Evolutionary conservation across 148 eudicot genomes (phyloP), one percentile per base, ranked within the genome.

Genomic region (Drosera capensis): DNA sequence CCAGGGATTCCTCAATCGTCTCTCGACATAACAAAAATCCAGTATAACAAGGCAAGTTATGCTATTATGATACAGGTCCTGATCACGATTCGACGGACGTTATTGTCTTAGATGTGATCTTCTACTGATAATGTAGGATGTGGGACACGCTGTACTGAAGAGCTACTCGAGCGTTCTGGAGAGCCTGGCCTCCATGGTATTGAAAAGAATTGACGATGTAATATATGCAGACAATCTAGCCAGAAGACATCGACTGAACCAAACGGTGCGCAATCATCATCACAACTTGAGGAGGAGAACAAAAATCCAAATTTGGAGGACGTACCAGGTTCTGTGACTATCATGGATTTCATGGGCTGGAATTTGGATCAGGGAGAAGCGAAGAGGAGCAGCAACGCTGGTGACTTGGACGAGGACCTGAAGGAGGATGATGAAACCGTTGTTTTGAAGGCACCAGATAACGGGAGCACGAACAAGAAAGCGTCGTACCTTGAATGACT

Each of bases 71-170:
- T n/a, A n/a, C n/a, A n/a, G n/a, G n/a, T n/a, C n/a, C n/a, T n/a
- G n/a, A n/a, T n/a, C n/a, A n/a, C n/a, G n/a, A n/a, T n/a, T n/a
- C n/a, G n/a, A n/a, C n/a, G n/a, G n/a, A n/a, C n/a, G n/a, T n/a
- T n/a, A n/a, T n/a, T n/a, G n/a, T n/a, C n/a, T n/a, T n/a, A n/a
- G n/a, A n/a, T n/a, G n/a, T n/a, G n/a, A n/a, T n/a, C n/a, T n/a
- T n/a, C n/a, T n/a, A n/a, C n/a, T 23, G 3, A 18, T 18, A 1
- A 43, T 36, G 20, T 25, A 78, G 86, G 80, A 78, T 44, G 72
- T 74, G n/a, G 58, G 58, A 16, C 48, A 43, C 31, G 58, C 58
- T 5, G 23, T 54, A 20, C 49, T 54, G 21, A 49, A 54, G 41
- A 54, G 58, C 41, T 54, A 54, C 26, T 54, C 58, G 21, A 43